phyloP scores from a whole-genome alignment of 345 rosid genomes.

The Salix koriyanagi region DNA sequence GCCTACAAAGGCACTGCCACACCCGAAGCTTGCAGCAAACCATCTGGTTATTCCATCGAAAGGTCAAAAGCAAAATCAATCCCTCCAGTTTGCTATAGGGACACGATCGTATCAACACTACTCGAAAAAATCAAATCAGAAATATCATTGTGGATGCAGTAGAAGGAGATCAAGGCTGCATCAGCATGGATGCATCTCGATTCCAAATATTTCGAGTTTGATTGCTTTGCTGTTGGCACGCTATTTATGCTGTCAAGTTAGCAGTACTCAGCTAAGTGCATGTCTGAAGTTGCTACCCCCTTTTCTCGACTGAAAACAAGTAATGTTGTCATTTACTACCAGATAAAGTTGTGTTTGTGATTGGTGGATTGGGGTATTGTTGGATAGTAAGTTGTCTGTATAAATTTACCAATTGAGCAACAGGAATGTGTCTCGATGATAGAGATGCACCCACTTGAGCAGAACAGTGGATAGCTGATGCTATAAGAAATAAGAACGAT shows the following conservation, averaged over 20 bases:
- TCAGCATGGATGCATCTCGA: conserved; percentile 1
- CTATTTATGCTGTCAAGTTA: background rate
- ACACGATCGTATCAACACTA: conserved; percentile 7
- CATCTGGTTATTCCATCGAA: conserved; percentile 17
- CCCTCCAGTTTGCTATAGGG: conserved; percentile 42
- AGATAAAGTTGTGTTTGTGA: background rate
- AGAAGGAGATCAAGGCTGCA: conserved; percentile 4
- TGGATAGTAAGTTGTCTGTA: background rate
- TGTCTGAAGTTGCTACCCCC: background rate
- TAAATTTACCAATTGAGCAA: background rate
- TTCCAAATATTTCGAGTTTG: background rate
- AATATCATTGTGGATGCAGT: conserved; percentile 21
- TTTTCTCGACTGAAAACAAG: background rate
- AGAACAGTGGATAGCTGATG: background rate
- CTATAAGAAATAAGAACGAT: background rate
- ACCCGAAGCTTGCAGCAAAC: conserved; percentile 52
- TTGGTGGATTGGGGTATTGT: background rate
- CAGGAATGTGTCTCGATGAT: background rate
- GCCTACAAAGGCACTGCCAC: conserved; percentile 52
- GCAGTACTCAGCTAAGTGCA: background rate
- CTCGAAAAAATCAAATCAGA: conserved; percentile 17
- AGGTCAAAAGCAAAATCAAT: conserved; percentile 14
- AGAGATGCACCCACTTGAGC: background rate
- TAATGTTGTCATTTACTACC: no score
- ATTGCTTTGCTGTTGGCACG: no score